phyloP scores from a whole-genome alignment of 495 filamentous ascomycete genomes.

The Trichocladium uniseriatum region DNA sequence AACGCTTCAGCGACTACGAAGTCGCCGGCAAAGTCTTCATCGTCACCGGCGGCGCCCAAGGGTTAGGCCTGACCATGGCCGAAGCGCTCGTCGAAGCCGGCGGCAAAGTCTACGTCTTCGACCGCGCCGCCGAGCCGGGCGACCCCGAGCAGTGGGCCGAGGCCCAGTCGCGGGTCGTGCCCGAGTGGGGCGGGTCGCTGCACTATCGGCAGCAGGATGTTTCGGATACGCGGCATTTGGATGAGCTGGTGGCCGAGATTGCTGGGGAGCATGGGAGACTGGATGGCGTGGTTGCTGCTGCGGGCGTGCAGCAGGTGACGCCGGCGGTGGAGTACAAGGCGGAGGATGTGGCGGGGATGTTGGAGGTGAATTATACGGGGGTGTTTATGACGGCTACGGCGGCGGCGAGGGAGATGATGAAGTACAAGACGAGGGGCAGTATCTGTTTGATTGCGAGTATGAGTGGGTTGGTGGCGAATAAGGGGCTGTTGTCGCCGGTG shows the following conservation, averaged over 20 bases:
- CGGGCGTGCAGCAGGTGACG: slow-evolving; percentile 62
- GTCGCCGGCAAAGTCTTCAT: slow-evolving; percentile 49
- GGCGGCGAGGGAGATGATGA: slow-evolving; percentile 66
- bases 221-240: slow-evolving; percentile 46
- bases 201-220: slow-evolving; percentile 59
- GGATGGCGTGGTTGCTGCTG: slow-evolving; percentile 69
- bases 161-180: slow-evolving; percentile 39
- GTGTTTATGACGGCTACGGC: slow-evolving; percentile 67
- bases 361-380: slow-evolving; percentile 68
- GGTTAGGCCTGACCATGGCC: slow-evolving; percentile 56
- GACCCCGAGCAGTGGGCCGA: slow-evolving; percentile 39
- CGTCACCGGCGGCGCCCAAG: slow-evolving; percentile 54
- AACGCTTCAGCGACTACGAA: slow-evolving; percentile 38
- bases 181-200: slow-evolving; percentile 45
- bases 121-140: slow-evolving; percentile 39
- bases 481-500: slow-evolving; percentile 54
- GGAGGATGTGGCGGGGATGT: slow-evolving; percentile 59
- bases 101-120: slow-evolving; percentile 57
- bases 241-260: slow-evolving; percentile 45
- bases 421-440: slow-evolving; percentile 59
- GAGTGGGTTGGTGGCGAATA: slow-evolving; percentile 64
- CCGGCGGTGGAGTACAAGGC: slow-evolving; percentile 60
- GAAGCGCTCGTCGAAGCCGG: slow-evolving; percentile 65
- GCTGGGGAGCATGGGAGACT: slow-evolving; percentile 46
- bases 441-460: slow-evolving; percentile 68